These are phyloP conservation scores for Leccinum disarticulatum DNA, from an alignment of 768 basidiomycete species.

Conservation along the genomic window DNA sequence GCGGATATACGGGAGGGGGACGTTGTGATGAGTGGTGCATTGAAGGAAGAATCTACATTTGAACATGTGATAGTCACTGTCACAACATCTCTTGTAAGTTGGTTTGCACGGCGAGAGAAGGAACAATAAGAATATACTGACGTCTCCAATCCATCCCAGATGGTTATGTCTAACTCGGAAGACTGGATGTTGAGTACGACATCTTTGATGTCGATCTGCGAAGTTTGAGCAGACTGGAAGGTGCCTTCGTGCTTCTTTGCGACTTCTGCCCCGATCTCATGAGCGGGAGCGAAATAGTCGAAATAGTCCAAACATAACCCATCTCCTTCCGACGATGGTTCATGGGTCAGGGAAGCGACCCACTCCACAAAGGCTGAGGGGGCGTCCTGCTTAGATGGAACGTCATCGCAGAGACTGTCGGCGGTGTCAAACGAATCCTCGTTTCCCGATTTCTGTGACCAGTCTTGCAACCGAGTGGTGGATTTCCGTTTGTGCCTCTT, in stretches of 20 bases:
- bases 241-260: background rate
- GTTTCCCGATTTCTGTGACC: slow-evolving; percentile 1
- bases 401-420: slow-evolving; percentile 6
- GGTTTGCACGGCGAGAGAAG: background rate
- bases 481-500: slow-evolving; percentile 2
- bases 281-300: background rate
- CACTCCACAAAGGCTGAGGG: background rate
- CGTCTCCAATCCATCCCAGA: slow-evolving; percentile 27
- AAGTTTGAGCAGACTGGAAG: background rate
- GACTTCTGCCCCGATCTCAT: background rate
- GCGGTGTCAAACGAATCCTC: background rate
- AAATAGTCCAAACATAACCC: background rate
- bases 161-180: slow-evolving; percentile 18
- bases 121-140: slow-evolving; percentile 11
- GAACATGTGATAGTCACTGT: slow-evolving; percentile 22
- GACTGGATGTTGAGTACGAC: slow-evolving; percentile 16
- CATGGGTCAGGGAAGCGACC: background rate
- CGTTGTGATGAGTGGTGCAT: slow-evolving; percentile 11
- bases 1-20: slow-evolving; percentile 9
- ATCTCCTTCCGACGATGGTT: background rate
- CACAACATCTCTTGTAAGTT: background rate
- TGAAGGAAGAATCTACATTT: slow-evolving; percentile 25
- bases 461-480: slow-evolving; percentile 1
- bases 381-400: background rate
- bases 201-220: slow-evolving; percentile 5